Conservation (phyloP, 2,329 filamentous ascomycete species). For the Talaromyces sp. region DNA sequence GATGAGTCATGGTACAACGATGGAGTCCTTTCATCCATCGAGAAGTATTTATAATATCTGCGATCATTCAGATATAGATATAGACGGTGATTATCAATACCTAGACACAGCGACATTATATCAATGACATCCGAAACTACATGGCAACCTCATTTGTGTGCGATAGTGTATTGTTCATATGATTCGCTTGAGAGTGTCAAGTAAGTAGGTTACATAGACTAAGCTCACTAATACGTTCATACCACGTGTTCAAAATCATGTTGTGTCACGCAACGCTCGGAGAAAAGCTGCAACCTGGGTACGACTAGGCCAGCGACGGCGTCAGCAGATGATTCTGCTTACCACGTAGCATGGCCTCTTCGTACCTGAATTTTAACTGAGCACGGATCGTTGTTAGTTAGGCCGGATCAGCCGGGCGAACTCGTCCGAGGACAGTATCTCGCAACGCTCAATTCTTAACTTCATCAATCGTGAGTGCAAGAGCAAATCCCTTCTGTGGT, state of each 20-base stretch:
- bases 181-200: no score
- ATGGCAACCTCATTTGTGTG: no score
- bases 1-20: no score
- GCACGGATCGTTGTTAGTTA: neutral
- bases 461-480: no score
- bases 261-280: slow-evolving; percentile 14
- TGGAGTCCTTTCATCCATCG: no score
- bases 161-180: no score
- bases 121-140: no score
- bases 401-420: neutral
- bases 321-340: neutral
- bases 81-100: no score
- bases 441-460: neutral
- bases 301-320: neutral
- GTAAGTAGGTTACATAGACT: neutral
- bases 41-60: no score
- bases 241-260: neutral
- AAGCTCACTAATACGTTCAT: neutral
- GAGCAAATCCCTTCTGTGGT: no score
- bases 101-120: no score
- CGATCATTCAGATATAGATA: no score
- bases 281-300: neutral
- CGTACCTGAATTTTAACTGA: neutral
- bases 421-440: neutral
- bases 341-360: neutral